These are phyloP conservation scores for Naganishia vishniacii DNA, from an alignment of 768 basidiomycete genomes.

Conservation along the genomic window DNA sequence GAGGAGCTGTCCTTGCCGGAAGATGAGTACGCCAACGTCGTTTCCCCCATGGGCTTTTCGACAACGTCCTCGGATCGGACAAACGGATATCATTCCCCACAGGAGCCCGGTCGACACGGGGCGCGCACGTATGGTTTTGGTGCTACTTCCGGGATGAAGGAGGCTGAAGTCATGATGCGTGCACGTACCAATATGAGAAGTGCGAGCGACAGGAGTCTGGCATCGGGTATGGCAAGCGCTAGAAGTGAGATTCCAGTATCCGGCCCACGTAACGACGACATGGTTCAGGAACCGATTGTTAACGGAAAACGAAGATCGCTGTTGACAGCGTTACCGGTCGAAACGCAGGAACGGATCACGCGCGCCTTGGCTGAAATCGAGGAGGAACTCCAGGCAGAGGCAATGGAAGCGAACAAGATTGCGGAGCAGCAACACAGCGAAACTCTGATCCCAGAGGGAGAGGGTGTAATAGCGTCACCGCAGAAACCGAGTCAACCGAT, in stretches of 20 bases:
- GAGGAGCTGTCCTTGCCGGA: constrained; percentile 5
- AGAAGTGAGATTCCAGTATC: background rate
- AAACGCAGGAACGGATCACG: constrained; percentile 12
- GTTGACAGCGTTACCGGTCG: constrained; percentile 12
- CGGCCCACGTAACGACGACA: background rate
- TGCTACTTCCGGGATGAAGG: constrained; percentile 18
- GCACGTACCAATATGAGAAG: constrained; percentile 4
- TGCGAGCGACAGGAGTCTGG: constrained; percentile 1
- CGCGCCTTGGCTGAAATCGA: constrained; percentile 19
- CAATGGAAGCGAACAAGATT: background rate
- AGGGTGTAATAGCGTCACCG: background rate
- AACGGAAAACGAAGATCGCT: constrained; percentile 12
- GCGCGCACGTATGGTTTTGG: constrained; percentile 17
- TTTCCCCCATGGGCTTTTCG: background rate
- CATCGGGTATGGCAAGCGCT: background rate
- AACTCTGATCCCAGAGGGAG: background rate
- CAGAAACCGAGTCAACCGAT: background rate
- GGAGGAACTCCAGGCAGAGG: constrained; percentile 12
- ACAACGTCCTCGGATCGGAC: background rate
- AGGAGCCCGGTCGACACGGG: background rate
- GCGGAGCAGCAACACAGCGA: constrained; percentile 3
- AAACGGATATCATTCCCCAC: background rate
- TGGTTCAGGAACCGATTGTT: background rate
- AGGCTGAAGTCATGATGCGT: constrained; percentile 10
- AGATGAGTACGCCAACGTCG: background rate